Evolutionary conservation across 257 asterid genomes (phyloP).

Genomic region (Solanum raphanifolium): DNA sequence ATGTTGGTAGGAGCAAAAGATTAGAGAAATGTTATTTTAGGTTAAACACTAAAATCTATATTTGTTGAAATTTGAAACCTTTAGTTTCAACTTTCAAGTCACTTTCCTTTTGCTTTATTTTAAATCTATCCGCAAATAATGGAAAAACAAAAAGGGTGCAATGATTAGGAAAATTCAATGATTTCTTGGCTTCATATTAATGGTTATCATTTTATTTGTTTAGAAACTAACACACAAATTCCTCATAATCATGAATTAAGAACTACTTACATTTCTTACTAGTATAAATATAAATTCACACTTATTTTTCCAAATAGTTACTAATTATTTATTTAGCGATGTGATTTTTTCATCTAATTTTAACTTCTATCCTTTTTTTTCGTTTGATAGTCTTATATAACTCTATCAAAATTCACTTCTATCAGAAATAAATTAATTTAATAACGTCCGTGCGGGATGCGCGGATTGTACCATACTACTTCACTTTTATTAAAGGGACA

Average conservation of each 20-base stretch:
- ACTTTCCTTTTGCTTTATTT: not conserved
- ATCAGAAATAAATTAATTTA: not conserved
- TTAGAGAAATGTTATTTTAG: not conserved
- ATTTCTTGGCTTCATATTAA: not conserved
- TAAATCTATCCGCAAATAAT: not conserved
- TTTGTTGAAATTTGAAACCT: not conserved
- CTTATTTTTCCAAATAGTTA: not conserved
- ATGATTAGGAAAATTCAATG: not conserved
- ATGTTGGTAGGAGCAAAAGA: not conserved
- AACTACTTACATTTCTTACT: not conserved
- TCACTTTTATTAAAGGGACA: not conserved
- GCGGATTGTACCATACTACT: not conserved
- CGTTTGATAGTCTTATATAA: not conserved
- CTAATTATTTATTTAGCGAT: not conserved
- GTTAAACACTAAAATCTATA: not conserved
- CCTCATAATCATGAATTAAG: not conserved
- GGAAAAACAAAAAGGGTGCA: not conserved
- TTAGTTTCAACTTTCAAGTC: not conserved
- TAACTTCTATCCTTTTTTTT: not conserved
- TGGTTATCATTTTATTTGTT: not conserved
- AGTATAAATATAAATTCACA: not conserved
- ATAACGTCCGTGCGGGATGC: not conserved
- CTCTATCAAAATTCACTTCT: not conserved
- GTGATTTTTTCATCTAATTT: not conserved
- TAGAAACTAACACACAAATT: not conserved